A percentile compares a stretch with the other conserved stretches of the same genome.
These are phyloP conservation scores for Parietichytrium sp. DNA, from an alignment of 108 stramenopile genomes.

Conservation along the genomic window DNA sequence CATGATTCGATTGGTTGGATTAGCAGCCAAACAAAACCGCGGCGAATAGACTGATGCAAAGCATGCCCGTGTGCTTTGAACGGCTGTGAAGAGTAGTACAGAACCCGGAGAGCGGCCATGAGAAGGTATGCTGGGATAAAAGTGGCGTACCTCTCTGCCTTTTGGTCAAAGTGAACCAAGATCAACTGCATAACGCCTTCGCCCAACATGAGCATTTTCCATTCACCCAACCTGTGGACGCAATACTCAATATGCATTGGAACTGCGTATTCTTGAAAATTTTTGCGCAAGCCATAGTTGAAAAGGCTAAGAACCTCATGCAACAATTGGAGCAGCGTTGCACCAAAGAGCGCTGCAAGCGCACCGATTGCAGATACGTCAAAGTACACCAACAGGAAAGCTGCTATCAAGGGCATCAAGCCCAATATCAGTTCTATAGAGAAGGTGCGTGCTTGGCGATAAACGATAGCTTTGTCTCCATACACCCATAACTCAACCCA, in stretches of 20 bases:
- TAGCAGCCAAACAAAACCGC: conserved; percentile 22
- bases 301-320: neutral
- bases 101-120: neutral
- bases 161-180: conserved; percentile 52
- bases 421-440: neutral
- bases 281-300: neutral
- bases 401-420: neutral
- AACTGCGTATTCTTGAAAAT: neutral
- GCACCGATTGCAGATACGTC: neutral
- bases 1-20: neutral
- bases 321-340: neutral
- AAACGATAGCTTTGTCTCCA: neutral
- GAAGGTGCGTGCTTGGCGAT: neutral
- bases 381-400: neutral
- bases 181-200: conserved; percentile 65
- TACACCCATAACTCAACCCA: neutral
- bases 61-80: conserved; percentile 36
- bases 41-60: conserved; percentile 15
- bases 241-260: conserved; percentile 67
- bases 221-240: conserved; percentile 74
- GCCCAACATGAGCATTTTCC: conserved; percentile 72
- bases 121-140: conserved; percentile 36
- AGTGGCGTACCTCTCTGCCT: neutral
- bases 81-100: conserved; percentile 20
- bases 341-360: neutral